Evolutionary conservation across 352 stramenopile species (phyloP), one percentile per base, ranked within the genome.

Genomic region (Globisporangium rhizosaccharum): DNA sequence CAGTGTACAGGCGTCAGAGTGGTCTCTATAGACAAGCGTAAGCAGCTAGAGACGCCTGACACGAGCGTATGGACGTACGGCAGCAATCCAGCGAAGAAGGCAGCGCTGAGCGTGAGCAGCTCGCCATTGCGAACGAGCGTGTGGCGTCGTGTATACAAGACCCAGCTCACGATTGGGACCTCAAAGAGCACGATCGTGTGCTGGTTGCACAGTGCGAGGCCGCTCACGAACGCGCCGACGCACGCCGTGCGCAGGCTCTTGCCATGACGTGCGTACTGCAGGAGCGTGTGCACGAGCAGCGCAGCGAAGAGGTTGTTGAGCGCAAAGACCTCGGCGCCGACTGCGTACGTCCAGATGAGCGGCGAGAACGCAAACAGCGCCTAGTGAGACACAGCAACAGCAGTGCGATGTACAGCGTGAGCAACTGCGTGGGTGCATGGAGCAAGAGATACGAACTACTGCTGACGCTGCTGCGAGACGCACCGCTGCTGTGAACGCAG

Each of bases 161-260:
- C 82, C 65, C 78, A 96, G 33, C 61, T 23, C 37, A 96, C 69
- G 61, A 98, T 82, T 18, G 95, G 94, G 5, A 95, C 47, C 48
- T 96, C 86, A 48, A 97, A 96, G 12, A 99, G 63, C 39, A 99
- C 76, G 28, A 95, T 94, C 23, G 95, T 98, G 75, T 99, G 96
- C 70, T 99, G 96, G 67, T 98, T 99, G 61, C 81, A 96, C 53
- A 98, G 79, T n/a, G 88, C 90, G 18, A 98, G 64, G 3, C 96
- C 96, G 59, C 80, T 97, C 9, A 96, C 47, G 28, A 97, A 90
- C 7, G 96, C 93, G 7, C 95, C 95, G 18, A 66, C 15, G 0
- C 68, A 26, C 1, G 80, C 84, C 14, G 52, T 17, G 7, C 28
- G 42, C 6, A 45, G 28, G 0, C 62, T 68, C 2, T 36, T 47